Evolutionary conservation across 805 yeast species (phyloP).

Genomic region (Zygotorulaspora sp.): DNA sequence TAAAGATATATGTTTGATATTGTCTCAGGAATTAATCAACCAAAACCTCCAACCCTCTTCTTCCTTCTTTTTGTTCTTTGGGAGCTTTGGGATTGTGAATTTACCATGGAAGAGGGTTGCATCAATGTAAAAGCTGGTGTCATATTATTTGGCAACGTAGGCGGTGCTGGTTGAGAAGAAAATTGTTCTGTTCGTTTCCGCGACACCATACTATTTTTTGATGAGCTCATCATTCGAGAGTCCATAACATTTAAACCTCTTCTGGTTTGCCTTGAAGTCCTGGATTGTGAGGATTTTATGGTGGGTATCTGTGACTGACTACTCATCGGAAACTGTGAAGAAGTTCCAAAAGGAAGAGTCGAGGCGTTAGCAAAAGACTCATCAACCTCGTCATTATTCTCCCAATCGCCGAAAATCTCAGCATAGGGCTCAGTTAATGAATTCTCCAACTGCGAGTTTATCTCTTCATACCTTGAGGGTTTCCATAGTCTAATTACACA

Average conservation of each 20-base stretch:
- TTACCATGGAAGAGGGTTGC: constrained; percentile 19
- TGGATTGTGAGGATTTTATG: constrained; percentile 29
- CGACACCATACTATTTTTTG: constrained; percentile 1
- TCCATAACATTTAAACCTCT: constrained; percentile 4
- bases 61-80: constrained; percentile 29
- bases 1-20: no score
- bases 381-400: constrained; percentile 11
- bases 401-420: constrained; percentile 28
- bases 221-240: constrained; percentile 4
- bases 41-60: constrained; percentile 49
- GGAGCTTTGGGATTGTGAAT: constrained; percentile 21
- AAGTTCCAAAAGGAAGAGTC: constrained; percentile 6
- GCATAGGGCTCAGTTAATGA: constrained; percentile 15
- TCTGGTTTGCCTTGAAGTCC: constrained; percentile 3
- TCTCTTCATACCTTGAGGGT: constrained; percentile 6
- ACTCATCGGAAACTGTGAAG: constrained; percentile 18
- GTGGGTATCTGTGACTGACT: constrained; percentile 31
- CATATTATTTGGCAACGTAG: constrained; percentile 28
- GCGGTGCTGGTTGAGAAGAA: constrained; percentile 10
- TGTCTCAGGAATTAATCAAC: no score
- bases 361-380: neutral
- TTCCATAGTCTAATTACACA: constrained; percentile 16
- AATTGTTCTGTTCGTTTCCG: constrained; percentile 5
- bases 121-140: constrained; percentile 34
- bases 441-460: constrained; percentile 5